Evolutionary conservation across 108 stramenopile genomes (phyloP), one percentile per base, ranked within the genome.

Genomic region (Cafeteria roenbergensis): DNA sequence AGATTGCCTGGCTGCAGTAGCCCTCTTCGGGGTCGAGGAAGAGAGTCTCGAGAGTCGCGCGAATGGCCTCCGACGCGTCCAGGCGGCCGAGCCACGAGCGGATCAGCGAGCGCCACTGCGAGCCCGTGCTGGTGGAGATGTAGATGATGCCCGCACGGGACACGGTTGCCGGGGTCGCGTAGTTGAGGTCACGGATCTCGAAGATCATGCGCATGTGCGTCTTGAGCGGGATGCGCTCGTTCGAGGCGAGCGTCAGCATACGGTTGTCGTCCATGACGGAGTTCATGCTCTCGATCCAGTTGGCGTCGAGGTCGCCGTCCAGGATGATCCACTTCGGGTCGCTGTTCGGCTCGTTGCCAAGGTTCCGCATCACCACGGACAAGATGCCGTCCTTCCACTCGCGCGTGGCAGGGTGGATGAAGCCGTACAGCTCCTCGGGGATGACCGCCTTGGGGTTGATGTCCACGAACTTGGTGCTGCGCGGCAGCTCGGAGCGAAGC

Each of bases 231-330:
- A 89, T 85, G 34, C 86, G 82, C 70, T 89, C 88, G 64, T 86
- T 87, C 28, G 88, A 89, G 2, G 88, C 86, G 20, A 89, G 73
- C 1, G 88, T 87, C 25, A 89, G 84, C 85, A 87, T 85, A 26
- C 82, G 72, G 73, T 87, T 87, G 73, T 89, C 88, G 73, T 87
- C 88, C 85, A 89, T 86, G 36, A 89, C 84, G 6, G 83, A 81
- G 72, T 87, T 87, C 86, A 89, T 87, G 48, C 75, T 75, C 67
- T 89, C 88, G 62, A 87, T 85, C 88, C 88, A 89, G 68, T 87
- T 86, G 51, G 88, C 82, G 68, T 86, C 85, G 14, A 87, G 71
- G 67, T 89, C 88, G 27, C 88, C 88, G 61, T 89, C 88, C 51
- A 89, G 82, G 35, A 89, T 63, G 37, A 89, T 86, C 88, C 88